phyloP scores from a whole-genome alignment of 2,329 filamentous ascomycete genomes.

The Anthostomella pinea region DNA sequence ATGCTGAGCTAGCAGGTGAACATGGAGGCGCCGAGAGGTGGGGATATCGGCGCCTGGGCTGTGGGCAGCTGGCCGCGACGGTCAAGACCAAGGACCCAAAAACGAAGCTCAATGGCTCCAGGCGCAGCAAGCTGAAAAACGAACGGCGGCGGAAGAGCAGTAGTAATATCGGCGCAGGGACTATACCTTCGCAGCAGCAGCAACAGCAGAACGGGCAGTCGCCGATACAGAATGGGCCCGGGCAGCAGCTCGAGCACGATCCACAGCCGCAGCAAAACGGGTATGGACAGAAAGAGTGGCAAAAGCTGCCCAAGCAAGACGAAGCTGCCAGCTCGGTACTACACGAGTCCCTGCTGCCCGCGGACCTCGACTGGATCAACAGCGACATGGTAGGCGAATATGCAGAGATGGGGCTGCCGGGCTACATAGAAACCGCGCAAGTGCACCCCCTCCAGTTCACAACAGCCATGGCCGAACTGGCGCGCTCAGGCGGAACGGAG shows the following conservation, averaged over 20 bases:
- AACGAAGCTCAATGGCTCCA: slow-evolving; percentile 25
- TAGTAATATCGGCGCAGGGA: slow-evolving; percentile 2
- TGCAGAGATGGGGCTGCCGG: slow-evolving; percentile 72
- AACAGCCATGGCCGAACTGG: slow-evolving; percentile 74
- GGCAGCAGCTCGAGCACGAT: too few relatives aligned
- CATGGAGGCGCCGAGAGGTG: slow-evolving; percentile 75
- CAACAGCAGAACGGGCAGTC: slow-evolving; percentile 1
- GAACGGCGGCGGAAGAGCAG: slow-evolving; percentile 30
- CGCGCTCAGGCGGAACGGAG: slow-evolving; percentile 64
- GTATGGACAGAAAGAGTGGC: slow-evolving; percentile 47
- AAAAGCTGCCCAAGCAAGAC: slow-evolving; percentile 61
- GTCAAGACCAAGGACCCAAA: slow-evolving; percentile 29
- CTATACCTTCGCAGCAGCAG: slow-evolving; percentile 2
- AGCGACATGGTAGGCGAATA: slow-evolving; percentile 65
- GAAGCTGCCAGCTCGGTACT: slow-evolving; percentile 44
- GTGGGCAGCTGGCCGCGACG: slow-evolving; percentile 55
- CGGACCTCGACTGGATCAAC: slow-evolving; percentile 83
- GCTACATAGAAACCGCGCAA: slow-evolving; percentile 78
- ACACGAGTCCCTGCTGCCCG: slow-evolving; percentile 62
- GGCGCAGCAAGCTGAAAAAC: slow-evolving; percentile 19
- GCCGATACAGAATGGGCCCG: too few relatives aligned
- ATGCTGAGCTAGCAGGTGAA: slow-evolving; percentile 79
- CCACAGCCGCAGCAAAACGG: slow-evolving; percentile 10
- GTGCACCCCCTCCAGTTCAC: slow-evolving; percentile 94
- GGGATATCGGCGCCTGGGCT: slow-evolving; percentile 81